phyloP scores from a whole-genome alignment of 2,329 filamentous ascomycete species.

The Microdochium trichocladiopsis region DNA sequence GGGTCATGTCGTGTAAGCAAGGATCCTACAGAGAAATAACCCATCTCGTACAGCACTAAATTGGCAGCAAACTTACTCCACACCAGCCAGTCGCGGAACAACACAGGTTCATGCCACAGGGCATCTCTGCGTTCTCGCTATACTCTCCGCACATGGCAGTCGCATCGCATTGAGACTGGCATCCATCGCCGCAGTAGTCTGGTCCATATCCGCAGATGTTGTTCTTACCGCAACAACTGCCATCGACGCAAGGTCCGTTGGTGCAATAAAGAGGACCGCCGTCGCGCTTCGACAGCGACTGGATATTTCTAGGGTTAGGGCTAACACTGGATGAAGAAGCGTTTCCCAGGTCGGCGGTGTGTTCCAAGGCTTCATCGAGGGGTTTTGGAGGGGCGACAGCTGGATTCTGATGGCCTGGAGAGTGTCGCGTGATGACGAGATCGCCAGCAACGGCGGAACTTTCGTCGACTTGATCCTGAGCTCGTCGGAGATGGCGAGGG shows the following conservation, averaged over 20 bases:
- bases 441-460: not conserved
- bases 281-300: not conserved
- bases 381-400: not conserved
- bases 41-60: not conserved
- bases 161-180: constrained; percentile 11
- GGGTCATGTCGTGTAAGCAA: too few relatives aligned
- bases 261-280: not conserved
- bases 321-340: not conserved
- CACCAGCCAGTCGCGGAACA: constrained; percentile 16
- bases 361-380: not conserved
- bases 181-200: constrained; percentile 2
- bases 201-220: constrained; percentile 3
- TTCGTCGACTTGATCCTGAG: not conserved
- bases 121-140: constrained; percentile 8
- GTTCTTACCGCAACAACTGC: not conserved
- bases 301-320: not conserved
- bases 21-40: not conserved
- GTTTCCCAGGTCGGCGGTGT: too few relatives aligned
- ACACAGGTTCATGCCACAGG: constrained; percentile 20
- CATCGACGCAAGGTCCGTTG: not conserved
- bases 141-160: constrained; percentile 21
- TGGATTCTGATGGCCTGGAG: not conserved
- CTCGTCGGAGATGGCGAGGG: not conserved
- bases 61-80: constrained; percentile 6
- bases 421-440: not conserved